Evolutionary conservation across 495 filamentous ascomycete genomes (phyloP).

Genomic region (Penicillium roqueforti): DNA sequence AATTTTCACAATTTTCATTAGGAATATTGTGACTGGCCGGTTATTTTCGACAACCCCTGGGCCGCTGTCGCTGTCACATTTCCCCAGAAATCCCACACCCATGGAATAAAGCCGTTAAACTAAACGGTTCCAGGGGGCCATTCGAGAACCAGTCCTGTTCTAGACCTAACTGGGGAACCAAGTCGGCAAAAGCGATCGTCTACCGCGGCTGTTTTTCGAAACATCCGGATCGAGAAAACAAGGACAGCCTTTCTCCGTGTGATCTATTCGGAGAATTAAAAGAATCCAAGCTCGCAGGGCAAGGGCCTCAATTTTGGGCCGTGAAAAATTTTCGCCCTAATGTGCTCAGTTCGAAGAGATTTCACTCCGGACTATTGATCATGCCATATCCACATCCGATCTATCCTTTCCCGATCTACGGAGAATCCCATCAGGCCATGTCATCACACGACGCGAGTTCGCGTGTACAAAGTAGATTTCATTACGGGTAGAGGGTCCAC

Average conservation of each 20-base stretch:
- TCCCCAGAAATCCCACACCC: slow-evolving; percentile 12
- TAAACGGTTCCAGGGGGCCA: no score
- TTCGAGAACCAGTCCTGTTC: not conserved
- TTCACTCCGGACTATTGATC: no score
- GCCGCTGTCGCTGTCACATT: slow-evolving; percentile 17
- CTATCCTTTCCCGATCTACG: slow-evolving; percentile 1
- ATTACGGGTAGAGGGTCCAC: not conserved
- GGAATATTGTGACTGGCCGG: not conserved
- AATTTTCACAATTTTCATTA: not conserved
- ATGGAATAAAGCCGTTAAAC: slow-evolving; percentile 2
- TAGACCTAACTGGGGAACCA: no score
- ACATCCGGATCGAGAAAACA: no score
- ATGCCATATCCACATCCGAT: slow-evolving; percentile 19
- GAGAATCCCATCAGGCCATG: slow-evolving; percentile 20
- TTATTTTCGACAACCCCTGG: not conserved
- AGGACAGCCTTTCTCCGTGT: no score
- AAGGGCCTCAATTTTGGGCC: not conserved
- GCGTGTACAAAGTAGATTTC: no score
- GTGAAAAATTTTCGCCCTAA: no score
- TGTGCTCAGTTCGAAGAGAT: no score
- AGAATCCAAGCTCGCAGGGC: not conserved
- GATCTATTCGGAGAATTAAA: not conserved
- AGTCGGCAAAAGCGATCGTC: slow-evolving; percentile 18
- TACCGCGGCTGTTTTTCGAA: slow-evolving; percentile 20
- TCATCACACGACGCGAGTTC: slow-evolving; percentile 13